Evolutionary conservation across 768 basidiomycete species (phyloP), one percentile per base, ranked within the genome.

Genomic region (Hygrophoropsis aurantiaca): DNA sequence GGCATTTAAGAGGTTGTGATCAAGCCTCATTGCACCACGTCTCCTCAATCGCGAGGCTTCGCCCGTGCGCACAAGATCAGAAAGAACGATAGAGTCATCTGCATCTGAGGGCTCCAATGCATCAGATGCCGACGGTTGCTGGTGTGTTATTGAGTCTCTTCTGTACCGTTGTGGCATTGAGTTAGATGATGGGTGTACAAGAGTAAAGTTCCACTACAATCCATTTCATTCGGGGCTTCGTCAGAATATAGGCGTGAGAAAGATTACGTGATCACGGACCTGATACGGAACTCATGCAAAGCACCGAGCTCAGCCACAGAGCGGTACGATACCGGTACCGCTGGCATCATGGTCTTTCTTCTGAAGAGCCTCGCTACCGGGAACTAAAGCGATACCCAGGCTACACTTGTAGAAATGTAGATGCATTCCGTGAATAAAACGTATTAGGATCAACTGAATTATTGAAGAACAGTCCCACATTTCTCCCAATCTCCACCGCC

Each of bases 41-140:
- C 87, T 70, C n/a, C 87, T 77, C 44, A 88, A 67, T 5, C 87
- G 73, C 3, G 87, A 88, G 0, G 84, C 82, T 58, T 89, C 87
- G 13, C 81, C 87, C 1, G 82, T 82, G 42, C 87, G 82, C 13
- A 88, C 74, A 34, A 89, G 74, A 62, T 88, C 86, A 2, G 84
- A 85, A 37, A 88, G 76, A 16, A 87, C 78, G 46, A 89, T 83
- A 25, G 81, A 75, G 58, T 82, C 82, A 55, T 89, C 86, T 2
- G 71, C 74, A 49, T 85, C 82, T 30, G 70, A 69, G 21, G 64
- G 69, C 19, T 69, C 57, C 20, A 61, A 38, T 18, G 35, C 20
- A 23, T 64, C 64, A 38, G 50, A 45, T 19, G 48, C 45, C 18
- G 18, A 21, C 27, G 59, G 51, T 2, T 20, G 46, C 8, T 37